Evolutionary conservation across 164 flowering plant species (phyloP), one percentile per base, ranked within the genome.

Genomic region (Annona squamosa): DNA sequence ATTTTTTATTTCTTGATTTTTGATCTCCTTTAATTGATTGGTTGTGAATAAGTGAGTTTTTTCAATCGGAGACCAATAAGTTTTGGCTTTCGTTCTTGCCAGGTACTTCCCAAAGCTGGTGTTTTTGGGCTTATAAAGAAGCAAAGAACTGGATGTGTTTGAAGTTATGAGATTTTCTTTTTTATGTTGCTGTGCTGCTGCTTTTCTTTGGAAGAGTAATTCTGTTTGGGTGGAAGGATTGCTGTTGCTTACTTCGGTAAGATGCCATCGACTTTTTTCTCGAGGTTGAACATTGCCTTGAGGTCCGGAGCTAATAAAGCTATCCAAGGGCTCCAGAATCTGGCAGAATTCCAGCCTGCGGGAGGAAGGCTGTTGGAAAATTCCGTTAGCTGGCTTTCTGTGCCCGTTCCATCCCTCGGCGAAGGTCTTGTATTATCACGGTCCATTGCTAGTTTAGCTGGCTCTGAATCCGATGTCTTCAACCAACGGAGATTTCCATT

Each of bases 251-350:
- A 71, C 80, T 80, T 74, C 82, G 78, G 57, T 84, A 87, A 91
- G 79, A 94, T 94, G 98, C 88, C 91, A 57, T 79, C 86, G 46
- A 59, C 73, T 45, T 80, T 80, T 81, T 81, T 88, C 57, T 79
- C 90, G 9, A 85, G 82, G 71, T 64, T 92, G 9, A 83, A 84
- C 73, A 67, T 71, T 75, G 87, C 85, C 2, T 70, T 81, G 9
- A 78, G 79, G 76, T 79, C 78, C 68, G 87, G 82, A 56, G 47
- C 79, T 65, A 73, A 73, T 68, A 81, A 74, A 77, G 80, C 82
- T 1, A 4, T 82, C 41, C 72, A 45, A 7, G 89, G 85, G 57
- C 61, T 74, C 61, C 86, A 83, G 74, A 78, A 80, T 68, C 76
- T 83, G 0, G 63, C 84, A 4, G 89, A 85, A 48, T 72, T 72